Base-by-base conservation (phyloP, 176 grass and related monocot genomes). In the Hyparrhenia diplandra region DNA sequence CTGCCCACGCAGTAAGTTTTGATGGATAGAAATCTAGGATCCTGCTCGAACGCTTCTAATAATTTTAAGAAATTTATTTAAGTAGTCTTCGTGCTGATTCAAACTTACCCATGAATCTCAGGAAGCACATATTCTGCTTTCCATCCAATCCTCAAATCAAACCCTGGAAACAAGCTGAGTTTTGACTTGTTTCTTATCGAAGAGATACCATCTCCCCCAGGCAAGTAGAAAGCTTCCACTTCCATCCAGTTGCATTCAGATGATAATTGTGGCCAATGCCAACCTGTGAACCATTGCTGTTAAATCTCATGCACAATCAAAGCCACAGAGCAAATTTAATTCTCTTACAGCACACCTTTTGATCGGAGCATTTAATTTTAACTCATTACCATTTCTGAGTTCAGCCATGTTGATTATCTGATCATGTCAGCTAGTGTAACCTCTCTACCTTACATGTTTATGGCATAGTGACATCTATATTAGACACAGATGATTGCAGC, bases 81-180 rank as follows among this genome's bases (percentile, higher is more conserved):
- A 23, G 69, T 23, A 54, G 11, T 20, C 27, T 69, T 13, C 16
- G 17, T 62, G 37, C 37, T 51, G 30, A 54, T 27, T 55, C 10
- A 63, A 20, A 89, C 78, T 79, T 86, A 93, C 96, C 96, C 96
- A 69, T 91, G 96, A 81, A 95, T 98, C 75, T 95, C 96, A 71
- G 96, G 90, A 82, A 98, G 96, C 46, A 93, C 77, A 59, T 95
- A 98, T 60, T 98, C 96, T 35, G 96, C 90, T 86, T 17, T 98
- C 96, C 96, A 98, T 64, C 96, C 96, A 41, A 98, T 77, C 75
- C 96, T 91, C 71, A 98, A 84, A 88, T 98, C 96, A 80, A 98
- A 89, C n/a, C 90, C 96, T 47, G 92, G 92, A 69, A 92, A 95
- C 80, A 98, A 29, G 70, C 87, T 88, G 69, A 98, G 9, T 66